These are phyloP conservation scores for Durotheca rogersii DNA, from an alignment of 495 filamentous ascomycete species.

Conservation along the genomic window DNA sequence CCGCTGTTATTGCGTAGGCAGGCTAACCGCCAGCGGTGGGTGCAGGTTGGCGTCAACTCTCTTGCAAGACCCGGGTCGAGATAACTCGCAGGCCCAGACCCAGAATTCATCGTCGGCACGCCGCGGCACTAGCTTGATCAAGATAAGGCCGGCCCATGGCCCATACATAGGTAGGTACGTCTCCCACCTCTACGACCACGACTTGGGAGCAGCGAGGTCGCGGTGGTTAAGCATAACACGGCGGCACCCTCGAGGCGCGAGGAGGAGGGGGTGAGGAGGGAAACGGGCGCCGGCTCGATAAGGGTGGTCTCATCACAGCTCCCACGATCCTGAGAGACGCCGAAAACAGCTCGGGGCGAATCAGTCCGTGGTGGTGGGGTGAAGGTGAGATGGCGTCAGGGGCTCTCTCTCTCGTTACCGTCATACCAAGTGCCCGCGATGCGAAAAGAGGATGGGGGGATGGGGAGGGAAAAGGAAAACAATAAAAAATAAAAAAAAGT, in stretches of 20 bases:
- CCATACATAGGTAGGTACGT: slow-evolving; percentile 11
- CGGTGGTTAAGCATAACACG: slow-evolving; percentile 6
- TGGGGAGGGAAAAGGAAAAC: too few species aligned
- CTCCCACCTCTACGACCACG: too few species aligned
- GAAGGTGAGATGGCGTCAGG: slow-evolving; percentile 27
- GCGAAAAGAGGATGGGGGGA: slow-evolving; percentile 5
- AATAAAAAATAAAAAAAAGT: too few species aligned
- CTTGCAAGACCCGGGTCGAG: too few species aligned
- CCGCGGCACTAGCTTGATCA: slow-evolving; percentile 31
- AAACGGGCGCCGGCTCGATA: background rate
- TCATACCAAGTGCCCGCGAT: slow-evolving; percentile 22
- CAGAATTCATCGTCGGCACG: too few species aligned
- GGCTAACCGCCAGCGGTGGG: too few species aligned
- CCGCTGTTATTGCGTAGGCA: too few species aligned
- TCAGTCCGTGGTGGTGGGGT: slow-evolving; percentile 18
- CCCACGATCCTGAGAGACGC: slow-evolving; percentile 2
- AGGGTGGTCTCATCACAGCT: background rate
- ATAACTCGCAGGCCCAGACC: too few species aligned
- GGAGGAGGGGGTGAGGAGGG: too few species aligned
- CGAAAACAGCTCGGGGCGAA: slow-evolving; percentile 1
- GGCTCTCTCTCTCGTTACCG: slow-evolving; percentile 12
- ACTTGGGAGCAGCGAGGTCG: slow-evolving; percentile 4
- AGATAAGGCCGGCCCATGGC: too few species aligned
- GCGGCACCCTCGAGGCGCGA: slow-evolving; percentile 6
- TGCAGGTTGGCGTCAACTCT: too few species aligned